Conservation (phyloP, 208 protist species). For the Novymonas esmeraldas region DNA sequence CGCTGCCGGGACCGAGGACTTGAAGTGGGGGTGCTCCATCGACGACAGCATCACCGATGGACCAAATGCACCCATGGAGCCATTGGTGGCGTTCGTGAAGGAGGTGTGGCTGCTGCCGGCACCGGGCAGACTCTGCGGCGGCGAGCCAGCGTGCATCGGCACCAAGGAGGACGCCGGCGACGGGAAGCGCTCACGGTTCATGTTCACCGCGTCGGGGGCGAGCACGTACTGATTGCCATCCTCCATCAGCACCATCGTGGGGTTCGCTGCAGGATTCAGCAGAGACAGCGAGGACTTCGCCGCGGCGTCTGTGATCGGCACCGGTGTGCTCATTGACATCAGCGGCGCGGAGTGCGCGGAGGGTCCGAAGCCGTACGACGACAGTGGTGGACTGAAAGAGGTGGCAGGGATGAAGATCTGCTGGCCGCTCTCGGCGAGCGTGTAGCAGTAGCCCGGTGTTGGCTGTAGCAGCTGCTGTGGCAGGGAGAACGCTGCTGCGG, state of each 20-base stretch:
- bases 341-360: slow-evolving; percentile 15
- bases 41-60: not conserved
- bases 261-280: slow-evolving; percentile 21
- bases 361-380: slow-evolving; percentile 6
- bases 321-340: not conserved
- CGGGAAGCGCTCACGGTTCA: slow-evolving; percentile 10
- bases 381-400: slow-evolving; percentile 17
- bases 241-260: slow-evolving; percentile 32
- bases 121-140: slow-evolving; percentile 2
- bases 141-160: slow-evolving; percentile 4
- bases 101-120: slow-evolving; percentile 3
- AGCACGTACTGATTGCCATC: slow-evolving; percentile 48
- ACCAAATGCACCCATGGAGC: not conserved
- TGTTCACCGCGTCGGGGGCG: slow-evolving; percentile 36
- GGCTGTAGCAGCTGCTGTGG: slow-evolving; percentile 31
- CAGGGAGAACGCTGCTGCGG: slow-evolving; percentile 16
- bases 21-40: not conserved
- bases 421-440: slow-evolving; percentile 37
- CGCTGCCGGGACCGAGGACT: not conserved
- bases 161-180: not conserved
- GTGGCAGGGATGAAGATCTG: slow-evolving; percentile 43
- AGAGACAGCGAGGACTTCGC: slow-evolving; percentile 5
- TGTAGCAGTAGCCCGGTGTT: slow-evolving; percentile 47
- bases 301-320: not conserved
- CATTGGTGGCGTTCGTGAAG: not conserved